phyloP scores from a whole-genome alignment of 2,329 filamentous ascomycete species.

The Epichloe sp. region DNA sequence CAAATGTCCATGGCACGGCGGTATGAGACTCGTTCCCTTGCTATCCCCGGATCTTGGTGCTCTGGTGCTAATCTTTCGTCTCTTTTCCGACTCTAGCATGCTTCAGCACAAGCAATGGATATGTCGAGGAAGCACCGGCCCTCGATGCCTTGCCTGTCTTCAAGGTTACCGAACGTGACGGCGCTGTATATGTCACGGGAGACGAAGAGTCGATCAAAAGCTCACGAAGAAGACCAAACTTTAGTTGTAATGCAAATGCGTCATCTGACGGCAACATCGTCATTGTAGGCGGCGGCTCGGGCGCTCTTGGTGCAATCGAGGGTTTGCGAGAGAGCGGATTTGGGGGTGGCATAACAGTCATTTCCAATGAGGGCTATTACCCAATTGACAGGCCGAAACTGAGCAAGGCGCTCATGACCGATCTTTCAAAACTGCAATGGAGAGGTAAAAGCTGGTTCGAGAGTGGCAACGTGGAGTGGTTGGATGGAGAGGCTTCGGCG shows the following conservation, averaged over 20 bases:
- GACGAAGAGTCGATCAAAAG: conserved; percentile 68
- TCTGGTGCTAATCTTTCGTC: neutral
- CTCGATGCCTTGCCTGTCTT: conserved; percentile 78
- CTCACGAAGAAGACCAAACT: conserved; percentile 58
- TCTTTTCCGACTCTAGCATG: conserved; percentile 46
- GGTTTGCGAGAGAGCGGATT: conserved; percentile 72
- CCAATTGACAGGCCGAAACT: conserved; percentile 92
- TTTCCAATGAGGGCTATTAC: conserved; percentile 71
- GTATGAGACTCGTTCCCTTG: conserved; percentile 31
- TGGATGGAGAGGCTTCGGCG: conserved; percentile 51
- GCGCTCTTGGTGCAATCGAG: conserved; percentile 69
- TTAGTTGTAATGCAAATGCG: conserved; percentile 46
- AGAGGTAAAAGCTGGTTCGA: conserved; percentile 69
- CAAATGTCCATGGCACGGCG: conserved; percentile 94
- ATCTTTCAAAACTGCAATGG: conserved; percentile 65
- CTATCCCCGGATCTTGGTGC: neutral
- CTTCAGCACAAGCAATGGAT: conserved; percentile 79
- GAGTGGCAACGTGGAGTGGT: conserved; percentile 40
- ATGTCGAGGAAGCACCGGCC: conserved; percentile 89
- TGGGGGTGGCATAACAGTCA: conserved; percentile 65
- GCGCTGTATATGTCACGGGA: conserved; percentile 71
- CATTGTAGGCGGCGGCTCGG: conserved; percentile 81
- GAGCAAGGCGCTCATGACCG: conserved; percentile 81
- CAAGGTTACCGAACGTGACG: conserved; percentile 67
- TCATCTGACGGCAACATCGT: conserved; percentile 47